These are phyloP conservation scores for Diaporthe sp. DNA, from an alignment of 2,329 filamentous ascomycete species.

Conservation along the genomic window DNA sequence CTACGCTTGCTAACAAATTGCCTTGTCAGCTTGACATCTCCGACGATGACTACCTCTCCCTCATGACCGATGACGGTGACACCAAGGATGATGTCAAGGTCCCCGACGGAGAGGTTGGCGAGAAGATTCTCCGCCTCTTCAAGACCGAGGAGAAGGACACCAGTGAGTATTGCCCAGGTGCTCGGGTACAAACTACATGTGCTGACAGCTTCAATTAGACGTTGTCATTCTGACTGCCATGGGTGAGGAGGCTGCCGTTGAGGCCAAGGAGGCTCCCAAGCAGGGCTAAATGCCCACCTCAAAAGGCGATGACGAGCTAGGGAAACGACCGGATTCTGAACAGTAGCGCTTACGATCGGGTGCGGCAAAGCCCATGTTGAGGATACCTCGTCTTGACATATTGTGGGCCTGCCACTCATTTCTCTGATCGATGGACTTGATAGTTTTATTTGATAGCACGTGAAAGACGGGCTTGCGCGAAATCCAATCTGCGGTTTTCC, in stretches of 20 bases:
- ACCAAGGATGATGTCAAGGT: constrained; percentile 96
- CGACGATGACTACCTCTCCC: constrained; percentile 94
- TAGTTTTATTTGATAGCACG: constrained; percentile 42
- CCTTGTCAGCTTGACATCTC: constrained; percentile 84
- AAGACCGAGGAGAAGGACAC: constrained; percentile 88
- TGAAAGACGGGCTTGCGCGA: constrained; percentile 38
- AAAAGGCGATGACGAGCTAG: constrained; percentile 20
- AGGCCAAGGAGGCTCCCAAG: constrained; percentile 90
- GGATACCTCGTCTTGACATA: constrained; percentile 39
- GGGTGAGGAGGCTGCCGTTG: constrained; percentile 93
- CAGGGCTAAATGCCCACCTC: constrained; percentile 47
- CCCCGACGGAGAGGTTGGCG: constrained; percentile 89
- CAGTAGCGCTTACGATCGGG: constrained; percentile 40
- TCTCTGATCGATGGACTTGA: constrained; percentile 42
- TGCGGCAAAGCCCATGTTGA: constrained; percentile 40
- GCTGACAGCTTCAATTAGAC: constrained; percentile 67
- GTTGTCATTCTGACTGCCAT: constrained; percentile 95
- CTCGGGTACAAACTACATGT: not conserved
- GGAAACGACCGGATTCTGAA: constrained; percentile 39
- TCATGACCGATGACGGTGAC: constrained; percentile 88
- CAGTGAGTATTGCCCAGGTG: constrained; percentile 73
- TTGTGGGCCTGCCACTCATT: constrained; percentile 39
- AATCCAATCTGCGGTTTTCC: constrained; percentile 39
- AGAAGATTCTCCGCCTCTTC: constrained; percentile 88
- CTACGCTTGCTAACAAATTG: constrained; percentile 16